Evolutionary conservation across 805 yeast species (phyloP), one percentile per base, ranked within the genome.

Genomic region (Pichia eremophila): DNA sequence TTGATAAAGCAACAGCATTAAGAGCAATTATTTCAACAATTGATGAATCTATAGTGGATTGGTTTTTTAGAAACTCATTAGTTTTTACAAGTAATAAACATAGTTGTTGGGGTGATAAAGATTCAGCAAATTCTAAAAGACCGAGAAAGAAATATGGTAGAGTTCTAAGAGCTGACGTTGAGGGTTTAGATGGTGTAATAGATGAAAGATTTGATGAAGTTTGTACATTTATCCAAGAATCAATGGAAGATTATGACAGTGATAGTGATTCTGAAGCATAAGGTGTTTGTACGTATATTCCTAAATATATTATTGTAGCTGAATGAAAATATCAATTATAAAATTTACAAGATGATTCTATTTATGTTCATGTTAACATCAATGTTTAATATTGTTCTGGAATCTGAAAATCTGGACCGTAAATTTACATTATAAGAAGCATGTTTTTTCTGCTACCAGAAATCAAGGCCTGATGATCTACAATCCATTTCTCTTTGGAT

Each of bases 71-170:
- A 53, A 84, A 86, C 57, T 87, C 96, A 2, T 74, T 91, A 28
- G 77, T 91, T 0, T 90, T 89, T 64, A 79, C 96, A 4, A 74
- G 87, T 44, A 68, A 72, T 46, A 74, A 74, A 49, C 95, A 93
- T 63, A 71, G 84, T 7, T 84, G 93, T 54, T 91, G 97, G 97
- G 83, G 80, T 28, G 61, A 55, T 28, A 61, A 60, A 28, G 59
- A 58, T 18, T 51, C 53, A 40, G 52, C 48, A 14, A 53, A 64
- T 19, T 56, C 50, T 45, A 88, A 87, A 59, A 76, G 82, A 60
- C 96, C 96, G 37, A 78, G 98, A 61, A 81, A 86, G 64, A 91
- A 89, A 64, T 88, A 81, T 59, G 99, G 99, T 22, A 75, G 96
- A 50, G 96, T 93, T 3, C 65, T 90, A 45, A 79, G 82, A 56